Percentiles rank a stretch among this genome's conserved stretches.
Conservation (phyloP, 768 basidiomycete species). For the Hypholoma fasciculare region DNA sequence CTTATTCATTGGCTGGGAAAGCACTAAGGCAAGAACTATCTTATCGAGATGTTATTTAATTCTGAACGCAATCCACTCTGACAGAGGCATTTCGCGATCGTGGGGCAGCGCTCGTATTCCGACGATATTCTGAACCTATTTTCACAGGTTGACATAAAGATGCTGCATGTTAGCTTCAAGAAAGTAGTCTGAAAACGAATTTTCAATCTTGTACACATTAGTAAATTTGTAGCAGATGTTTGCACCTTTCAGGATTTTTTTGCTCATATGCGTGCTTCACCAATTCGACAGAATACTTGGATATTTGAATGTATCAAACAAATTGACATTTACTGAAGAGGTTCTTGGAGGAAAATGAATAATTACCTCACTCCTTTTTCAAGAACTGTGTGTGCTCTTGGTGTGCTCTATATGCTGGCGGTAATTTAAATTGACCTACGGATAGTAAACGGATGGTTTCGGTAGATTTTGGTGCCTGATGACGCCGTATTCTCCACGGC, state of each 20-base stretch:
- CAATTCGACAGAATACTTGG: too few species aligned
- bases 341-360: too few species aligned
- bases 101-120: not conserved
- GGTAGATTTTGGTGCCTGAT: not conserved
- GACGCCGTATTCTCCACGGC: not conserved
- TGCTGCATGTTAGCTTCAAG: constrained; percentile 1
- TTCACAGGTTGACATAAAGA: not conserved
- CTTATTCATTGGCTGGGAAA: constrained; percentile 3
- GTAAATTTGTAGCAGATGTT: too few species aligned
- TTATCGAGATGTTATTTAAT: not conserved
- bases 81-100: constrained; percentile 6
- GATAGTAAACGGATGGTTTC: too few species aligned
- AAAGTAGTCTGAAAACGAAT: not conserved
- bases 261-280: too few species aligned
- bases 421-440: not conserved
- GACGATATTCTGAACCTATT: not conserved
- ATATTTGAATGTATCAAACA: too few species aligned
- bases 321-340: too few species aligned
- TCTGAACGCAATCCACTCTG: not conserved
- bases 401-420: too few species aligned
- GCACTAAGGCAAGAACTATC: not conserved
- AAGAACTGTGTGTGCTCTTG: too few species aligned
- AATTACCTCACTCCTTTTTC: too few species aligned
- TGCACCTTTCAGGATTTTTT: too few species aligned
- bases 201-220: too few species aligned